Evolutionary conservation across 2,329 filamentous ascomycete species (phyloP), one percentile per base, ranked within the genome.

Genomic region (Chaetomium globosum): DNA sequence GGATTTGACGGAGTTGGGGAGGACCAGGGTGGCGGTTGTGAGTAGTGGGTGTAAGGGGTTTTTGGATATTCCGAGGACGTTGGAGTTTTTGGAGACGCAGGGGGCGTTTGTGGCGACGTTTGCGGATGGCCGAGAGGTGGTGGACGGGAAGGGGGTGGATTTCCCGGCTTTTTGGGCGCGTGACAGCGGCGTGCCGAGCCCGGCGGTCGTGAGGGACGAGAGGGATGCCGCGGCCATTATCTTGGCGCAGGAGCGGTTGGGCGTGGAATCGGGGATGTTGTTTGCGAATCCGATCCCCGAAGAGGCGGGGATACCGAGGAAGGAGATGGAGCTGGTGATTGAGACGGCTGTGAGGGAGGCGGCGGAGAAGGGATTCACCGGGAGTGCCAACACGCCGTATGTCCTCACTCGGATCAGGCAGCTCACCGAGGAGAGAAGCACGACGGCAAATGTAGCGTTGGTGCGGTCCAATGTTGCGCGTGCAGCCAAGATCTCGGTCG

Each of bases 31-130:
- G 60, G 89, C 93, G 30, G 93, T 99, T 2, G 82, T 99, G 60
- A 91, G 89, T 76, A 92, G 91, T 69, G 95, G 95, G 16, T 96
- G 92, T 80, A 99, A 99, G 80, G 95, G 94, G 68, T 98, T 99
- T 77, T 82, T 99, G 46, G 95, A 99, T 74, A 93, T 97, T 66
- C 88, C 90, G 2, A 85, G 92, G 60, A 99, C 95, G 0, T 82
- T 99, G 5, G 95, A 99, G 79, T 83, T 83, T 71, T 80, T 89
- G 23, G 87, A 89, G 76, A 89, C 87, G 0, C 86, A 89, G 74
- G 91, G 91, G 10, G 93, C 92, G 26, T 84, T 89, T 46, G 93
- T 97, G 0, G 90, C 88, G 3, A 98, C 95, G 2, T 99, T 98
- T 79, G 89, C 92, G 28, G 92, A 96, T 77, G 92, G 91, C 1